A percentile compares a stretch with the other conserved stretches of the same genome.
These are phyloP conservation scores for Pulicaria dysenterica DNA, from an alignment of 129 eudicot species.

Conservation along the genomic window DNA sequence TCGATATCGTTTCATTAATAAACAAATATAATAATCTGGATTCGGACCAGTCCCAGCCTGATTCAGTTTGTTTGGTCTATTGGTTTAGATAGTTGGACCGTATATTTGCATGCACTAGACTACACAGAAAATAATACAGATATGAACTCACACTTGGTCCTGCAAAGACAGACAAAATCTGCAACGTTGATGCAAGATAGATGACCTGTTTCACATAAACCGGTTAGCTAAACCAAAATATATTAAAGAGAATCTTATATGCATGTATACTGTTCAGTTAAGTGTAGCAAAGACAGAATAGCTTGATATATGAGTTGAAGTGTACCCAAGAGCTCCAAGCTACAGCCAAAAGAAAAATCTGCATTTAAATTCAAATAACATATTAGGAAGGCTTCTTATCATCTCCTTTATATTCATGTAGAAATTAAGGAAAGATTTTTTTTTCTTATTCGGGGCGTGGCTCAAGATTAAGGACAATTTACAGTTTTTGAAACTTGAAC, in stretches of 20 bases:
- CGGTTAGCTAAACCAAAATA: constrained; percentile 16
- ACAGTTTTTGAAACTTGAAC: constrained; percentile 4
- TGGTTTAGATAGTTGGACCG: not conserved
- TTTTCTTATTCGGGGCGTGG: no score
- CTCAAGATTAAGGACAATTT: not conserved
- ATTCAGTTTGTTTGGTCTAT: not conserved
- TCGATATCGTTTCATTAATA: not conserved
- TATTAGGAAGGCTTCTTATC: not conserved
- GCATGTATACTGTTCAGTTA: not conserved
- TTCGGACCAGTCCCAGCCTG: not conserved
- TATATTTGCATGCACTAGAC: not conserved
- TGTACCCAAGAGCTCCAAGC: constrained; percentile 90
- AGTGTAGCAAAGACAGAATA: not conserved
- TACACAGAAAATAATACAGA: not conserved
- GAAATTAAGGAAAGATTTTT: no score
- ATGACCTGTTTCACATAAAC: constrained; percentile 53
- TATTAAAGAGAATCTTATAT: not conserved
- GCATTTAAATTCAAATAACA: constrained; percentile 31
- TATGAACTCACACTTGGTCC: constrained; percentile 68
- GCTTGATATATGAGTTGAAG: constrained; percentile 8
- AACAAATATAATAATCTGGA: not conserved
- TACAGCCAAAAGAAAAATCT: constrained; percentile 68
- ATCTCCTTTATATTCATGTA: not conserved
- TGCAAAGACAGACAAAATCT: constrained; percentile 54
- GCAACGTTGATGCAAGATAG: constrained; percentile 62